Evolutionary conservation across 1,284 basidiomycete genomes (phyloP).

Genomic region (Cystodermella granulosa): DNA sequence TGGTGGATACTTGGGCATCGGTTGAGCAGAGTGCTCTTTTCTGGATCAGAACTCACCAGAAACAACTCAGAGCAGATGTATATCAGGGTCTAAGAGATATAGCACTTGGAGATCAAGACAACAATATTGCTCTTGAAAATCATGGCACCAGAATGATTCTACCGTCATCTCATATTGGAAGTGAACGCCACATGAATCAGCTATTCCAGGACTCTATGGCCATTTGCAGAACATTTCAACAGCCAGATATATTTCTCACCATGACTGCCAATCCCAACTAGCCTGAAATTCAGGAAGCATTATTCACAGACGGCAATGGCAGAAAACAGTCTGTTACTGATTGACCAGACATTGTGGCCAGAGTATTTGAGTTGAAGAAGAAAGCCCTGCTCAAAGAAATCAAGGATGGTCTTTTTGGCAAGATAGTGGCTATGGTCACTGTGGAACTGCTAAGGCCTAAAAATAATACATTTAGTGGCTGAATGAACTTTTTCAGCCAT

Average conservation of each 20-base stretch:
- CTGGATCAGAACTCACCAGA: slow-evolving; percentile 35
- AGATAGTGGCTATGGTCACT: slow-evolving; percentile 30
- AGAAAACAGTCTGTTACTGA: slow-evolving; percentile 38
- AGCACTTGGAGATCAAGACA: slow-evolving; percentile 14
- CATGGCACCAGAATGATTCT: slow-evolving; percentile 38
- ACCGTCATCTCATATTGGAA: slow-evolving; percentile 41
- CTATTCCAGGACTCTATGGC: slow-evolving; percentile 45
- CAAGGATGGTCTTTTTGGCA: slow-evolving; percentile 37
- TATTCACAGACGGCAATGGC: slow-evolving; percentile 36
- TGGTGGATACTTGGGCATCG: slow-evolving; percentile 36
- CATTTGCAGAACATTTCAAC: slow-evolving; percentile 29
- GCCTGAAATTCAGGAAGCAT: slow-evolving; percentile 42
- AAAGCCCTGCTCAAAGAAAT: slow-evolving; percentile 37
- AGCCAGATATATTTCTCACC: slow-evolving; percentile 45
- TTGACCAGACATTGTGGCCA: slow-evolving; percentile 46
- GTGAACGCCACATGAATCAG: slow-evolving; percentile 42
- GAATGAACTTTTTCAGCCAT: neutral
- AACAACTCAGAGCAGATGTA: slow-evolving; percentile 32
- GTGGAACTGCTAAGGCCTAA: neutral
- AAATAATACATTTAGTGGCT: neutral
- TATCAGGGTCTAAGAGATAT: slow-evolving; percentile 41
- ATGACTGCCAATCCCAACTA: slow-evolving; percentile 47
- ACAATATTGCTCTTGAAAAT: slow-evolving; percentile 22
- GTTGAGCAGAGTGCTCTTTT: slow-evolving; percentile 31
- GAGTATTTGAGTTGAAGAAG: slow-evolving; percentile 45